Conservation (phyloP, 345 rosid species). For the Eucalyptus sp. region DNA sequence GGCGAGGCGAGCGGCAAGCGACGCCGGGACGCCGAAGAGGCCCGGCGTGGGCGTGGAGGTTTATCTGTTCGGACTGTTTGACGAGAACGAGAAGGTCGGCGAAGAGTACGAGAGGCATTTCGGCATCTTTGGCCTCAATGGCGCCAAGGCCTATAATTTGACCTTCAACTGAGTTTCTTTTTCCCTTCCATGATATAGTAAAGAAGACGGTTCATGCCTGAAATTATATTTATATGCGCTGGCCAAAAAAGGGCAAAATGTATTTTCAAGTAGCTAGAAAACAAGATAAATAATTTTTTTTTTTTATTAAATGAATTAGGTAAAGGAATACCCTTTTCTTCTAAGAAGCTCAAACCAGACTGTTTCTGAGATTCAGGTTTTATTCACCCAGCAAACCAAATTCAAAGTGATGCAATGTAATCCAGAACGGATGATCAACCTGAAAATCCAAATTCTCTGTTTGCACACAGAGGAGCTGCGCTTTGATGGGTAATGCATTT, state of each 20-base stretch:
- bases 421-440: neutral
- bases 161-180: neutral
- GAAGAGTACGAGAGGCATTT: slow-evolving; percentile 15
- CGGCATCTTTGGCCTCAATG: slow-evolving; percentile 17
- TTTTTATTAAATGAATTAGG: neutral
- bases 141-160: slow-evolving; percentile 11
- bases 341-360: neutral
- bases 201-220: neutral
- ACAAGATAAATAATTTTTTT: neutral
- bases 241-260: neutral
- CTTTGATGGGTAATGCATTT: neutral
- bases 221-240: neutral
- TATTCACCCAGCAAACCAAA: neutral
- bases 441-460: neutral
- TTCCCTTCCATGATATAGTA: neutral
- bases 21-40: slow-evolving; percentile 17
- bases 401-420: neutral
- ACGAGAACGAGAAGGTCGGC: slow-evolving; percentile 13
- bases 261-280: neutral
- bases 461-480: neutral
- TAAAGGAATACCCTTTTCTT: neutral
- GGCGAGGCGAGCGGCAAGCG: neutral
- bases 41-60: slow-evolving; percentile 7
- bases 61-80: slow-evolving; percentile 14
- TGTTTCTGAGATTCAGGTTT: neutral